Base-by-base conservation (phyloP, 2,329 filamentous ascomycete genomes). In the Aspergillaceae sp. region DNA sequence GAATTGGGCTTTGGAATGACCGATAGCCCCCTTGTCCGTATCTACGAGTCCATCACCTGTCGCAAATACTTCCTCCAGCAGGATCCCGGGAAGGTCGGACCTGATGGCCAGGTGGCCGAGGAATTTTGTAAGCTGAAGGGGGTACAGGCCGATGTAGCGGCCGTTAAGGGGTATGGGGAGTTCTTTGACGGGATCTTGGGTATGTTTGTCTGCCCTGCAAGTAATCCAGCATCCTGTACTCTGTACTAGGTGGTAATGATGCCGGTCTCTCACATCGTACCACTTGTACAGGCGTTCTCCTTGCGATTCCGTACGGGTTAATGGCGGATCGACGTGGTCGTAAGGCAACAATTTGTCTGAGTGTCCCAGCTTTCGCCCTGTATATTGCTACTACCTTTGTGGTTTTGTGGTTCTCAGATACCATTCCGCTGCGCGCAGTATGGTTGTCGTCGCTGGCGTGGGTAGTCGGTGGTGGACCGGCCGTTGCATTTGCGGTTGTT, bases 41-140 rank as follows among this genome's bases (percentile, higher is more conserved):
- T 76, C 35, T 73, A 65, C 58, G 74, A 77, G 52, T 64, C 68
- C 26, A 74, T 75, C 43, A 64, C 72, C 32, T 76, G 73, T 54
- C 62, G 69, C 19, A 62, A 67, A 32, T 71, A 72, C 55, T 76
- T 70, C 50, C 44, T 61, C 33, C 52, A 59, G 29, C 56, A 65
- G 41, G 70, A 75, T 46, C 64, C 70, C 11, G 65, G 61, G n/a
- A 61, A 68, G 48, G 71, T 76, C 51, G 61, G 57, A 1, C 48
- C 54, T 6, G 60, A 68, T 48, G 70, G 71, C 8, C 60, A 64
- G 27, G 67, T 77, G 10, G 59, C 66, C 1, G 74, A 77, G 61
- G 60, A 64, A n/a, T 52, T 71, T 51, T 77, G 74, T 56, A 77
- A 77, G 59, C 58, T 70, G n/a, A 65, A 69, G 30, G 63, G 63